phyloP scores from a whole-genome alignment of 495 filamentous ascomycete species.

The Talaromyces stipitatus region DNA sequence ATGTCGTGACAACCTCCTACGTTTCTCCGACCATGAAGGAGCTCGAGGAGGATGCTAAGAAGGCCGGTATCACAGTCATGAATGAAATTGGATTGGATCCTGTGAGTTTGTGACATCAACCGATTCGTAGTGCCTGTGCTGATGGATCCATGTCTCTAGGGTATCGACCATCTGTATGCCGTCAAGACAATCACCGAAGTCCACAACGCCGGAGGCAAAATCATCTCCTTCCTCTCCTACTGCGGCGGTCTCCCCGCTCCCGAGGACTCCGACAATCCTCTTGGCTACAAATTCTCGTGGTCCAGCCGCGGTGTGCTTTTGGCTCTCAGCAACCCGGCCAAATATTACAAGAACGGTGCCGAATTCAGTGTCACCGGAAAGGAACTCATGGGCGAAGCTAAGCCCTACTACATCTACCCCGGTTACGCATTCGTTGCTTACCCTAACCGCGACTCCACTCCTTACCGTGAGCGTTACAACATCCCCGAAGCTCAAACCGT shows the following conservation, averaged over 20 bases:
- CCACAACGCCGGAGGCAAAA: conserved; percentile 78
- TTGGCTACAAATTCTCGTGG: conserved; percentile 96
- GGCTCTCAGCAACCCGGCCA: conserved; percentile 78
- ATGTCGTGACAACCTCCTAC: conserved; percentile 96
- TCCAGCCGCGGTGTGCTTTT: conserved; percentile 79
- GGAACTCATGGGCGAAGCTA: conserved; percentile 78
- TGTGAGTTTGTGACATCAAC: conserved; percentile 16
- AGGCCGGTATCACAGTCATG: conserved; percentile 93
- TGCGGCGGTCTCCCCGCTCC: conserved; percentile 84
- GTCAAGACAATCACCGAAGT: conserved; percentile 78
- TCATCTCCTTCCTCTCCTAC: conserved; percentile 75
- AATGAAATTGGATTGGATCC: conserved; percentile 86
- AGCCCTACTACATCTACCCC: conserved; percentile 88
- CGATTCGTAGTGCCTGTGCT: not conserved
- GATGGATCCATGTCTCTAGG: conserved; percentile 22
- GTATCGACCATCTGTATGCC: conserved; percentile 78
- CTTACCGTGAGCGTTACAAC: conserved; percentile 79
- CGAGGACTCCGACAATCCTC: conserved; percentile 79
- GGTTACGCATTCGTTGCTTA: conserved; percentile 89
- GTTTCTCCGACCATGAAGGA: conserved; percentile 89
- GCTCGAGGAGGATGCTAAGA: conserved; percentile 74
- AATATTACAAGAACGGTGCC: conserved; percentile 73
- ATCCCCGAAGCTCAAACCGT: conserved; percentile 68
- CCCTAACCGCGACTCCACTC: conserved; percentile 83
- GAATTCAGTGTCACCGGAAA: conserved; percentile 49